Base-by-base conservation (phyloP, 345 rosid genomes). In the Moricandia arvensis region DNA sequence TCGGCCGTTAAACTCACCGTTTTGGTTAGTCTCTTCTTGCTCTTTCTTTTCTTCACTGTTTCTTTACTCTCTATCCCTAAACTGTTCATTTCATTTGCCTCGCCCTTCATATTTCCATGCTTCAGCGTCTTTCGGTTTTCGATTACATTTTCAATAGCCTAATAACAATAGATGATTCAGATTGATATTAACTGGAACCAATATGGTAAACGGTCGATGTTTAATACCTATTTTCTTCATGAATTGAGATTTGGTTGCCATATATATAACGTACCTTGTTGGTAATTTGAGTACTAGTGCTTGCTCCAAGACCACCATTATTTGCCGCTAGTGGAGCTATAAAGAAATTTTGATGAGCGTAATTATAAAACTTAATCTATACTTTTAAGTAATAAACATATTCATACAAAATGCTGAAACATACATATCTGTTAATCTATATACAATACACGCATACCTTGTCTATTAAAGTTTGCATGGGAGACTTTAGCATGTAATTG, bases 1-100 rank as follows among this genome's bases (percentile, higher is more conserved):
- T 78, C 81, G 1, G 81, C 73, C 24, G 70, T 73, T 51, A 78
- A 78, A 73, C 78, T 78, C 78, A 26, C 53, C 69, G 81, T 78
- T 61, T 73, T 77, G 68, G 76, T 37, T 43, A 66, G 35, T 59
- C 15, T 78, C 74, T 65, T 64, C 57, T 67, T 78, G 49, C 27
- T 70, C 30, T 70, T 73, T 16, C 58, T 30, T 29, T 43, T 67
- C 59, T n/a, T 67, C 69, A 61, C 59, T 12, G 38, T 38, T 24
- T 72, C 78, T 55, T 67, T 72, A 66, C 69, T 68, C 63, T 68
- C 74, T 73, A 68, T 41, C 60, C 11, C 70, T 7, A 78, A 60
- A 24, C 30, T 13, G 43, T 77, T 71, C 63, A 37, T 73, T 43
- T 38, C 69, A 21, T 73, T 60, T 66, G 55, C 64, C 61, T 64